Evolutionary conservation across 2,329 filamentous ascomycete genomes (phyloP).

Genomic region (Sporothrix variecibatus): DNA sequence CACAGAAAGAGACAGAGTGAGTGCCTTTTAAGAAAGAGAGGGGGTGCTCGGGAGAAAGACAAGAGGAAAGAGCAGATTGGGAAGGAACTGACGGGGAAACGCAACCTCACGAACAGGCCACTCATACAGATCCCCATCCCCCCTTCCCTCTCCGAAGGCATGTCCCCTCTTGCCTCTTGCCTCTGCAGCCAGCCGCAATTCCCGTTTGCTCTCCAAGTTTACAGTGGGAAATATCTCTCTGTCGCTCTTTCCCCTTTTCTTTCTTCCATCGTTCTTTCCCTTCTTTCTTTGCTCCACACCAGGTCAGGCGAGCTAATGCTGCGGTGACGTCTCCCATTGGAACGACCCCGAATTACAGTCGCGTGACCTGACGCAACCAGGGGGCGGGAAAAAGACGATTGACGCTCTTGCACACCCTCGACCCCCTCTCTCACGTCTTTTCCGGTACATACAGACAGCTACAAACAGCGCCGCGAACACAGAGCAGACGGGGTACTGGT

Average conservation of each 20-base stretch:
- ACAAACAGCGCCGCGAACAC: not conserved
- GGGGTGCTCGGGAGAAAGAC: not conserved
- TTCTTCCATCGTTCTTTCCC: conserved; percentile 9
- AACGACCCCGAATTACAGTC: conserved; percentile 13
- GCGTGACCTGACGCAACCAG: conserved; percentile 24
- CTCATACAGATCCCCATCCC: not conserved
- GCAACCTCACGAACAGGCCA: conserved; percentile 16
- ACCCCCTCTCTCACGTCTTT: not conserved
- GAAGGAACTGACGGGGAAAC: conserved; percentile 13
- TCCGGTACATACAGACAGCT: not conserved
- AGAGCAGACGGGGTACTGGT: not conserved
- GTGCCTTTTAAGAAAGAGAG: not conserved
- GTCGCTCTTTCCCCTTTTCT: not conserved
- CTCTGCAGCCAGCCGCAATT: conserved; percentile 6
- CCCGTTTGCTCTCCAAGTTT: conserved; percentile 6
- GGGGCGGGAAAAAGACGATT: conserved; percentile 4
- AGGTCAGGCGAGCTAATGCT: conserved; percentile 22
- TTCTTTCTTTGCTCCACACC: not conserved
- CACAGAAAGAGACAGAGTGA: not conserved
- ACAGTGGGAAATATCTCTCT: not conserved
- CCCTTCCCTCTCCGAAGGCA: not conserved
- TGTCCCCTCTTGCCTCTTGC: not conserved
- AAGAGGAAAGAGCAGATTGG: not conserved
- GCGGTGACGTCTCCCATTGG: conserved; percentile 21
- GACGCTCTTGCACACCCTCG: not conserved